phyloP scores from a whole-genome alignment of 108 stramenopile species.

The Thalassiosira profunda region DNA sequence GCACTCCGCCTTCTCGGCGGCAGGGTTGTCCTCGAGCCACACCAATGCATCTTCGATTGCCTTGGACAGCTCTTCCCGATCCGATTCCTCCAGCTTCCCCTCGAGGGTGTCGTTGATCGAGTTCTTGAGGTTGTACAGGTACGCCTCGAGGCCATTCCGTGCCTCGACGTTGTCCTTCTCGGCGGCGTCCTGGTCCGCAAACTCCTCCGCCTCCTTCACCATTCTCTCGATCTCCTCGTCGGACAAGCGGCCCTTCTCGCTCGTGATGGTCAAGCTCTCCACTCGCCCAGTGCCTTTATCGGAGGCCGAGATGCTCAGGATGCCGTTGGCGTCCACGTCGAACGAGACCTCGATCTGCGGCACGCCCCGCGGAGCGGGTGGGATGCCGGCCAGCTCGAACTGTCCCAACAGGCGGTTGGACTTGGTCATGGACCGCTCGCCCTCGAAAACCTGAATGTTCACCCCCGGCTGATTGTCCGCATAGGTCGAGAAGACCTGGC shows the following conservation, averaged over 20 bases:
- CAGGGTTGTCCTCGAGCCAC: constrained; percentile 95
- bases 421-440: constrained; percentile 97
- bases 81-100: constrained; percentile 75
- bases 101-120: constrained; percentile 88
- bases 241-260: constrained; percentile 95
- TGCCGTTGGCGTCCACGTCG: constrained; percentile 96
- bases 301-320: constrained; percentile 89
- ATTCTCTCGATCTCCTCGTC: constrained; percentile 98
- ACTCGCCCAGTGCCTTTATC: constrained; percentile 92
- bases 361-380: constrained; percentile 93
- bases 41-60: constrained; percentile 93
- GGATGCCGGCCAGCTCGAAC: constrained; percentile 95
- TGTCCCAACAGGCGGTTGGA: constrained; percentile 88
- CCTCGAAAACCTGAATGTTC: constrained; percentile 96
- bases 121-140: constrained; percentile 98
- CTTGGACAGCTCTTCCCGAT: constrained; percentile 70
- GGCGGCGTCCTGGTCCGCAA: constrained; percentile 88
- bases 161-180: constrained; percentile 96
- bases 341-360: constrained; percentile 96
- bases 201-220: constrained; percentile 95
- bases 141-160: constrained; percentile 94
- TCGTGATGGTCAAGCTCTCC: constrained; percentile 88
- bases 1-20: constrained; percentile 98
- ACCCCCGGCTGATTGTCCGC: constrained; percentile 96
- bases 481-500: constrained; percentile 95